Evolutionary conservation across 2,329 filamentous ascomycete species (phyloP).

Genomic region (Escovopsis weberi): DNA sequence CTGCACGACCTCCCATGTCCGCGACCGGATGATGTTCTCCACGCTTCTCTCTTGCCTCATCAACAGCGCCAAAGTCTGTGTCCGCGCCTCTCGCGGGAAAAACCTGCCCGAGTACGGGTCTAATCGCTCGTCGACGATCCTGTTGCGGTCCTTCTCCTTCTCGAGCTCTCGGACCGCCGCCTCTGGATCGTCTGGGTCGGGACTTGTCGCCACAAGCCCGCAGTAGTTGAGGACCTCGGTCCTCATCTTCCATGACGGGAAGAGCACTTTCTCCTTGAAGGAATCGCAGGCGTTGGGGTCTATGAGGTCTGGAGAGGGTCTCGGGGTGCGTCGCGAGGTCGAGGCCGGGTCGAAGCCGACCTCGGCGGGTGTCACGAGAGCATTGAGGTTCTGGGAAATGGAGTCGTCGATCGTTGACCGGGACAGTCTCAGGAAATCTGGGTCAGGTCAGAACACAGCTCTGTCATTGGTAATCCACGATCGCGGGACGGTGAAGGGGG

Average conservation of each 20-base stretch:
- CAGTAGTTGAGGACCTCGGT: constrained; percentile 82
- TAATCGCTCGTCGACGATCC: constrained; percentile 70
- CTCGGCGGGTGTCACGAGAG: constrained; percentile 60
- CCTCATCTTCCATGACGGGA: constrained; percentile 76
- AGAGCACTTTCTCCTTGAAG: constrained; percentile 68
- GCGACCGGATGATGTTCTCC: constrained; percentile 62
- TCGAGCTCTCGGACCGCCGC: constrained; percentile 54
- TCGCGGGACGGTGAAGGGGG: neutral
- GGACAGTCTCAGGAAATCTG: constrained; percentile 84
- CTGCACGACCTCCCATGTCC: constrained; percentile 67
- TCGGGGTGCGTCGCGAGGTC: constrained; percentile 47
- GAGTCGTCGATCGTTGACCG: constrained; percentile 79
- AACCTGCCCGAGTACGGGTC: constrained; percentile 85
- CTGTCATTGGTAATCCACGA: neutral
- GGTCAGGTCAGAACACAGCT: neutral
- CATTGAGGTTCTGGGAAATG: constrained; percentile 86
- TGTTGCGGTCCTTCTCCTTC: constrained; percentile 52
- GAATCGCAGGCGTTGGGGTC: constrained; percentile 45
- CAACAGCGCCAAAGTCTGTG: constrained; percentile 60
- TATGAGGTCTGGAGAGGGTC: constrained; percentile 38
- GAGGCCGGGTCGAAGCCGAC: constrained; percentile 66
- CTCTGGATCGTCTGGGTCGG: constrained; percentile 78
- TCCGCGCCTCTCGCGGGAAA: constrained; percentile 65
- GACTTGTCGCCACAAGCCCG: constrained; percentile 69
- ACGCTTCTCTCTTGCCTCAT: constrained; percentile 63